Percentiles rank a stretch among this genome's conserved stretches.
Conservation (phyloP, 2,329 filamentous ascomycete species). For the Shiraia bambusicola region DNA sequence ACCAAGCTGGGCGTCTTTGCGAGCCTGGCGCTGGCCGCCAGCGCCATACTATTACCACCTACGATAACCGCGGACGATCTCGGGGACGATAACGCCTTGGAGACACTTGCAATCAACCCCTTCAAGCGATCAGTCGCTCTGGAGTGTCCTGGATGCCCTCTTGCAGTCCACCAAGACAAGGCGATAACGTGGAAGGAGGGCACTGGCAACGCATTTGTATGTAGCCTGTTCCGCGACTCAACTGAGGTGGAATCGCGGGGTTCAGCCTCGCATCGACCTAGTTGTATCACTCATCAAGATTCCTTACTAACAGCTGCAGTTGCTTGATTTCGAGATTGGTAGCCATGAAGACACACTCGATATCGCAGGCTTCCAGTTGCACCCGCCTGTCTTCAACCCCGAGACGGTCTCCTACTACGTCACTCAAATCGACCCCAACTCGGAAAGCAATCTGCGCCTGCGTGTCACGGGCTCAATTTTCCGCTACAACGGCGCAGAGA, state of each 20-base stretch:
- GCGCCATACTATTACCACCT: constrained; percentile 40
- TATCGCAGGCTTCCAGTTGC: constrained; percentile 42
- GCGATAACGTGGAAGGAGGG: constrained; percentile 31
- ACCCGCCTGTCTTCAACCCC: constrained; percentile 39
- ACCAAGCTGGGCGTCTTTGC: constrained; percentile 37
- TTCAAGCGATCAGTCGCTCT: constrained; percentile 35
- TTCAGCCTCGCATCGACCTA: not conserved
- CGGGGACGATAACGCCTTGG: constrained; percentile 34
- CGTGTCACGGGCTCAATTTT: constrained; percentile 41
- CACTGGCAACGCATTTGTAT: constrained; percentile 40
- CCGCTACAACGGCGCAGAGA: constrained; percentile 39
- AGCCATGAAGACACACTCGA: constrained; percentile 32
- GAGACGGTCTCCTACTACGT: constrained; percentile 35
- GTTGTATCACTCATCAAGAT: constrained; percentile 1
- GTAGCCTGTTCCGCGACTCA: constrained; percentile 8
- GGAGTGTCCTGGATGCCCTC: constrained; percentile 39
- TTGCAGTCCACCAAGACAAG: constrained; percentile 27
- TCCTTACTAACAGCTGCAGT: constrained; percentile 28
- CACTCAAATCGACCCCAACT: constrained; percentile 34
- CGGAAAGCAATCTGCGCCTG: constrained; percentile 31
- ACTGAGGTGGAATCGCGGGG: constrained; percentile 1
- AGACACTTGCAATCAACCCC: constrained; percentile 36
- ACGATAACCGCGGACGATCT: constrained; percentile 30
- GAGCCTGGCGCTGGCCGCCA: constrained; percentile 41
- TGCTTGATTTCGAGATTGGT: constrained; percentile 43